phyloP scores from a whole-genome alignment of 2,329 filamentous ascomycete species.

The Leptographium flavum region DNA sequence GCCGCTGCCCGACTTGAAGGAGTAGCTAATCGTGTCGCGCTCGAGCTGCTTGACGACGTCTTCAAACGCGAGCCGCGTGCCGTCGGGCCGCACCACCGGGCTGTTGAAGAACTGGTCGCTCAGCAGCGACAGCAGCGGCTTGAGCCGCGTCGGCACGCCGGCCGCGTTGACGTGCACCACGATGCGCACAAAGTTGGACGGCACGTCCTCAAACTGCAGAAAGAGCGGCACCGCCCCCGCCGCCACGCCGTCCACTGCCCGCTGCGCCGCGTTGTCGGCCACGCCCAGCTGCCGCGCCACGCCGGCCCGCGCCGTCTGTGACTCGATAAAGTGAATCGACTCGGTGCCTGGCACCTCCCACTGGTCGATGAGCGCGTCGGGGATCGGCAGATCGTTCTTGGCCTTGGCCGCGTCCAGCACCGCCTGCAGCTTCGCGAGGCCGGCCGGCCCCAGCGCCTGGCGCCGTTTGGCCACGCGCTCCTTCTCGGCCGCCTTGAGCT shows the following conservation, averaged over 20 bases:
- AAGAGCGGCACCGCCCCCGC: slow-evolving; percentile 47
- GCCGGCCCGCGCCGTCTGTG: slow-evolving; percentile 70
- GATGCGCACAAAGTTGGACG: slow-evolving; percentile 82
- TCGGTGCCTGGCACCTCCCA: slow-evolving; percentile 76
- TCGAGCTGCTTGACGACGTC: slow-evolving; percentile 85
- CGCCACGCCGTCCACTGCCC: slow-evolving; percentile 56
- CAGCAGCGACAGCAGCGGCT: slow-evolving; percentile 74
- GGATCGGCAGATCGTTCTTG: slow-evolving; percentile 80
- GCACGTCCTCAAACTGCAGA: slow-evolving; percentile 92
- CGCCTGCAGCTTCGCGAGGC: slow-evolving; percentile 58
- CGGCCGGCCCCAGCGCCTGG: slow-evolving; percentile 65
- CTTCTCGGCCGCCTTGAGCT: slow-evolving; percentile 70
- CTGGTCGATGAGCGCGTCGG: slow-evolving; percentile 61
- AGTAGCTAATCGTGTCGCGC: slow-evolving; percentile 77
- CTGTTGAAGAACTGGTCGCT: slow-evolving; percentile 91
- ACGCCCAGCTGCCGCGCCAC: slow-evolving; percentile 57
- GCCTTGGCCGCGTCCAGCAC: slow-evolving; percentile 72
- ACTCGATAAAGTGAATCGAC: slow-evolving; percentile 90
- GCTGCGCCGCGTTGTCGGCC: slow-evolving; percentile 56
- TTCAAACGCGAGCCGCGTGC: slow-evolving; percentile 71
- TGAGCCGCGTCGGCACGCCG: slow-evolving; percentile 62
- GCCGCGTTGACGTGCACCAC: slow-evolving; percentile 68
- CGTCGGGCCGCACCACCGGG: slow-evolving; percentile 64
- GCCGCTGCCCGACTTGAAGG: slow-evolving; percentile 50
- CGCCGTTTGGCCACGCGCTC: slow-evolving; percentile 66